Conservation (phyloP, 805 yeast genomes). For the Maudiozyma turicensis region DNA sequence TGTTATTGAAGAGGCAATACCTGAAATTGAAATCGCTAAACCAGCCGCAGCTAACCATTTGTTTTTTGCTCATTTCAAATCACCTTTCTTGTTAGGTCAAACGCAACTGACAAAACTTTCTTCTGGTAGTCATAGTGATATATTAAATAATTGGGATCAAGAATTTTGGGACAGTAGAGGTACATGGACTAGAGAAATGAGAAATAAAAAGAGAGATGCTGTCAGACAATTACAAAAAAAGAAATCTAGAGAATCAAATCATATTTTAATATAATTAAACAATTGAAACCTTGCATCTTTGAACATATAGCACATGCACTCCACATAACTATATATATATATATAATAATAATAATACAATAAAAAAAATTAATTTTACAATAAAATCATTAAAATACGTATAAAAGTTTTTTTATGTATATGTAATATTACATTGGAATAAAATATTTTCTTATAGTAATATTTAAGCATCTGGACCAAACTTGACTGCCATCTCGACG, state of each 20-base stretch:
- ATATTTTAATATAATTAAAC: conserved; percentile 2
- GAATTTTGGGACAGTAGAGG: conserved; percentile 83
- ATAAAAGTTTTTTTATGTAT: too few species aligned
- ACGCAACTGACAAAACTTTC: conserved; percentile 57
- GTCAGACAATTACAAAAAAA: conserved; percentile 45
- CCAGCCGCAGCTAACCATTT: conserved; percentile 37
- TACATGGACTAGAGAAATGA: conserved; percentile 65
- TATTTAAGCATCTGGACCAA: conserved; percentile 16
- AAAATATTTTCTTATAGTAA: too few species aligned
- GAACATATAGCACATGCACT: background rate
- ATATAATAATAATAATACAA: too few species aligned
- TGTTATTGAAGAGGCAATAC: conserved; percentile 14
- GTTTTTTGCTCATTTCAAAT: conserved; percentile 74
- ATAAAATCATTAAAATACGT: too few species aligned
- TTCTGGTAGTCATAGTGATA: conserved; percentile 18
- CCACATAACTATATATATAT: too few species aligned
- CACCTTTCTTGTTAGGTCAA: conserved; percentile 83
- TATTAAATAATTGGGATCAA: conserved; percentile 47
- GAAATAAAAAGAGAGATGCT: conserved; percentile 67
- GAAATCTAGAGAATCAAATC: conserved; percentile 15
- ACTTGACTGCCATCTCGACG: conserved; percentile 76
- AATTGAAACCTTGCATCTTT: background rate
- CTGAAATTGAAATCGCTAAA: conserved; percentile 18
- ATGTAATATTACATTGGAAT: too few species aligned
- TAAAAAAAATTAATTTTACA: too few species aligned